Evolutionary conservation across 805 yeast species (phyloP), one percentile per base, ranked within the genome.

Genomic region (Nakazawaea ishiwadae): DNA sequence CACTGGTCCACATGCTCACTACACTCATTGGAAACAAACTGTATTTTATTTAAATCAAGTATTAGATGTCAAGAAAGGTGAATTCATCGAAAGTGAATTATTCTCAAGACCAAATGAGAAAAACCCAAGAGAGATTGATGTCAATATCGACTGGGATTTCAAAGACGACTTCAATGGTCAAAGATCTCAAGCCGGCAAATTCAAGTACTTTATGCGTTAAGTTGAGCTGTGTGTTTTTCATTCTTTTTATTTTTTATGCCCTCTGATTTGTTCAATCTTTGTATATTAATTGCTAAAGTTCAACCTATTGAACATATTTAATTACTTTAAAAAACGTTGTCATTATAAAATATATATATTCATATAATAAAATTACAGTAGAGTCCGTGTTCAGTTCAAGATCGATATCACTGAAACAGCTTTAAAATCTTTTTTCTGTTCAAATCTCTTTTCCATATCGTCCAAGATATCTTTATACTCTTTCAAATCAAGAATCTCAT

Each of bases 1-100:
- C 16, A 95, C 99, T 11, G 98, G 98, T 18, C 96, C 99, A 27
- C 89, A 84, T 65, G 81, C 89, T 36, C 78, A 80, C 52, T 89
- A 90, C 71, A 93, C 99, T 12, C 99, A 93, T 68, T 93, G 99
- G 99, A 95, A 93, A 63, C 99, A 93, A 68, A 85, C 96, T 15
- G 95, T 93, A 1, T 89, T 95, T 66, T 95, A 93, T 63, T 72
- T 91, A 56, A 79, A 75, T 52, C 85, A 87, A 54, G 95, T 86
- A 21, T 64, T 91, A 49, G 85, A 80, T 55, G 66, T 84, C 48
- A 81, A 81, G 56, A 69, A 71, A 51, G 96, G 91, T 44, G 99
- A 93, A 54, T 56, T 60, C 31, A 69, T 95, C 50, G 73, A 73
- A 44, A 93, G 98, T 35, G 66, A 68, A 23, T 66, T 93, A 45